Evolutionary conservation across 2,329 filamentous ascomycete species (phyloP).

Genomic region (Torrubiellomyces zombiae): DNA sequence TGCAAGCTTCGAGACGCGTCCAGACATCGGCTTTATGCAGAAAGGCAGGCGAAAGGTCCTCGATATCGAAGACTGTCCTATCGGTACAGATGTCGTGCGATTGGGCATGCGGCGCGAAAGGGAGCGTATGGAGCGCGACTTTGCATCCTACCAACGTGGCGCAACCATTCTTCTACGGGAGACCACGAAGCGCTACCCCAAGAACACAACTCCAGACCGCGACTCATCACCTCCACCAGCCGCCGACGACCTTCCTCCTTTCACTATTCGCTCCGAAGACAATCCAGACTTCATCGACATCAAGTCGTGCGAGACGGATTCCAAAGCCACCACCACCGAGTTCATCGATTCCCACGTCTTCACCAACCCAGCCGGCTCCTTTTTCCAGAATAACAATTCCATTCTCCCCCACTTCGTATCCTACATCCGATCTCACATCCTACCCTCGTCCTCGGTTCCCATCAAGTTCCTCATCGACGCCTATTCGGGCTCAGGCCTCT

Average conservation of each 20-base stretch:
- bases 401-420: slow-evolving; percentile 76
- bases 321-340: slow-evolving; percentile 68
- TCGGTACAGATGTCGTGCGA: slow-evolving; percentile 74
- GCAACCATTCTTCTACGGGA: slow-evolving; percentile 84
- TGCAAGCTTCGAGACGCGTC: slow-evolving; percentile 41
- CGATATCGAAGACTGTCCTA: slow-evolving; percentile 95
- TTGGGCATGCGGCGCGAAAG: slow-evolving; percentile 66
- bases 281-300: slow-evolving; percentile 50
- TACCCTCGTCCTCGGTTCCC: slow-evolving; percentile 24
- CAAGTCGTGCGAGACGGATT: slow-evolving; percentile 81
- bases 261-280: slow-evolving; percentile 31
- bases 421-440: slow-evolving; percentile 68
- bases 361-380: slow-evolving; percentile 79
- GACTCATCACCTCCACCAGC: slow-evolving; percentile 8
- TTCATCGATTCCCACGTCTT: slow-evolving; percentile 77
- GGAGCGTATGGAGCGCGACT: slow-evolving; percentile 54
- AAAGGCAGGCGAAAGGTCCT: slow-evolving; percentile 69
- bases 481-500: slow-evolving; percentile 92
- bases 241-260: slow-evolving; percentile 10
- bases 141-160: slow-evolving; percentile 57
- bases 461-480: slow-evolving; percentile 90
- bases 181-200: slow-evolving; percentile 52
- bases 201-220: no score
- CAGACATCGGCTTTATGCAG: slow-evolving; percentile 76
- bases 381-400: slow-evolving; percentile 99